Evolutionary conservation across 768 basidiomycete genomes (phyloP).

Genomic region (Termitomyces sp.): DNA sequence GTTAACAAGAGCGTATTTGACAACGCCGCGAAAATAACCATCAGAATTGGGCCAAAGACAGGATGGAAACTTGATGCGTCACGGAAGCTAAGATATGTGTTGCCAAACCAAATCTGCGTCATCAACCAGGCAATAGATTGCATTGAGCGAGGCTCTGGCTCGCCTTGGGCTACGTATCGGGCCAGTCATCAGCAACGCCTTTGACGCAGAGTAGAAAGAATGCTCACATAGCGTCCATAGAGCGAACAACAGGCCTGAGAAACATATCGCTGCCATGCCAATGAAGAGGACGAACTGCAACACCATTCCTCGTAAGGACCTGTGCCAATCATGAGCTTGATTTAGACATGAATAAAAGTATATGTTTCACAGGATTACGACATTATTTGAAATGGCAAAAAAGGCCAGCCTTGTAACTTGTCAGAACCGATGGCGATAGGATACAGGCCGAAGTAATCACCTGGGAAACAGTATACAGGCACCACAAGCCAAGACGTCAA

Average conservation of each 20-base stretch:
- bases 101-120: conserved; percentile 86
- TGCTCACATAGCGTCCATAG: conserved; percentile 38
- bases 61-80: conserved; percentile 59
- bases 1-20: conserved; percentile 77
- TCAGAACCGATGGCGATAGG: background rate
- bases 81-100: conserved; percentile 55
- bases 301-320: conserved; percentile 79
- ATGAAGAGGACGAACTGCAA: conserved; percentile 77
- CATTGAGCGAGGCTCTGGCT: conserved; percentile 23
- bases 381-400: conserved; percentile 73
- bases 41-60: conserved; percentile 71
- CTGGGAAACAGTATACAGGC: conserved; percentile 85
- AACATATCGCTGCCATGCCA: conserved; percentile 68
- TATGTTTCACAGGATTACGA: conserved; percentile 62
- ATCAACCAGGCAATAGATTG: conserved; percentile 75
- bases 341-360: background rate
- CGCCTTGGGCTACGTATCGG: conserved; percentile 18
- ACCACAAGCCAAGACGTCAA: conserved; percentile 80
- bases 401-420: conserved; percentile 56
- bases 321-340: conserved; percentile 20
- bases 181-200: background rate
- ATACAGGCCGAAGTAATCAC: conserved; percentile 24
- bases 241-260: conserved; percentile 65
- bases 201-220: background rate
- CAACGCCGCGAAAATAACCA: conserved; percentile 75